Conservation (phyloP, 192 early-diverging fungal species). For the Linnemannia zychae region DNA sequence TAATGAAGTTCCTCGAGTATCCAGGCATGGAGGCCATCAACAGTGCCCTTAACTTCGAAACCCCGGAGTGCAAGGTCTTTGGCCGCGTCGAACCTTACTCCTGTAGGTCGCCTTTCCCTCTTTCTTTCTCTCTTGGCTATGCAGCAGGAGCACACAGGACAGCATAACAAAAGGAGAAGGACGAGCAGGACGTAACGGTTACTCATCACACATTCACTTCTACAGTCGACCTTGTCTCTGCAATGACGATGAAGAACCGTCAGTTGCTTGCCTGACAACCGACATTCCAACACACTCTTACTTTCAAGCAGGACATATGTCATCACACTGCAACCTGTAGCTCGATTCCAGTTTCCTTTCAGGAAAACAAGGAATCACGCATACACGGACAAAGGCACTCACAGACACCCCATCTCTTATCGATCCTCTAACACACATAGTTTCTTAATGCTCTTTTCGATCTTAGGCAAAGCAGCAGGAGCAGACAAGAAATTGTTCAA, state of each 20-base stretch:
- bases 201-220: no score
- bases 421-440: not conserved
- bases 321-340: not conserved
- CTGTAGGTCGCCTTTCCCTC: slow-evolving; percentile 71
- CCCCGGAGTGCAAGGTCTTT: slow-evolving; percentile 84
- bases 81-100: slow-evolving; percentile 95
- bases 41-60: slow-evolving; percentile 85
- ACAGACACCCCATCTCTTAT: not conserved
- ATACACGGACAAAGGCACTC: not conserved
- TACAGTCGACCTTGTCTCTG: no score
- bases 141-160: not conserved
- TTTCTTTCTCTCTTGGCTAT: not conserved
- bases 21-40: slow-evolving; percentile 87
- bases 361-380: not conserved
- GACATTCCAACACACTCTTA: not conserved
- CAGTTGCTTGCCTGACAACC: not conserved
- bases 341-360: not conserved
- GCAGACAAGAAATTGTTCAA: slow-evolving; percentile 93
- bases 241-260: not conserved
- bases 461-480: slow-evolving; percentile 89
- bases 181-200: no score
- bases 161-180: not conserved
- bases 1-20: slow-evolving; percentile 92
- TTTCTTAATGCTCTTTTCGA: not conserved
- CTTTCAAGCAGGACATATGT: not conserved